Percentiles rank a stretch among this genome's conserved stretches.
phyloP scores from a whole-genome alignment of 2,329 filamentous ascomycete species.

The Fusarium goolgardi region DNA sequence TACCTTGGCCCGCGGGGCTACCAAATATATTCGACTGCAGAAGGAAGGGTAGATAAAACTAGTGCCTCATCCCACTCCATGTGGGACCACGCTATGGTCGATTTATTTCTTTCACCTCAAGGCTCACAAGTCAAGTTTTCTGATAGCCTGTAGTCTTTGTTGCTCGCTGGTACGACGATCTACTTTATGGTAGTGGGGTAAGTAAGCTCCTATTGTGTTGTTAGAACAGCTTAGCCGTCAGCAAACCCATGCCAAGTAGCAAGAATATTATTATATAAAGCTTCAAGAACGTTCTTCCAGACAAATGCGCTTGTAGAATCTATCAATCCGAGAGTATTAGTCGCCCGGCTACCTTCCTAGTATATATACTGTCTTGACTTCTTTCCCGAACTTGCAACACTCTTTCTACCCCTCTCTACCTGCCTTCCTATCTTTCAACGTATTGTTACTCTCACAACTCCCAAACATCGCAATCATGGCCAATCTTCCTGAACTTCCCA shows the following conservation, averaged over 20 bases:
- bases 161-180: constrained; percentile 16
- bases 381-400: not conserved
- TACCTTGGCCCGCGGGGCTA: constrained; percentile 5
- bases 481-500: constrained; percentile 60
- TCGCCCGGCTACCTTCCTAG: not conserved
- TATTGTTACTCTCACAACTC: not conserved
- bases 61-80: too few species aligned
- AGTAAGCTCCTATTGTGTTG: not conserved
- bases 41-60: not conserved
- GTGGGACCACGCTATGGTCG: accelerated
- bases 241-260: not conserved
- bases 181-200: constrained; percentile 21
- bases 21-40: not conserved
- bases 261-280: constrained; percentile 36
- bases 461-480: constrained; percentile 45
- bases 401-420: not conserved
- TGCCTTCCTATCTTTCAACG: not conserved
- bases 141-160: not conserved
- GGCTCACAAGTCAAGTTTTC: not conserved
- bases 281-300: constrained; percentile 6
- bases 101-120: not conserved
- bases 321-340: not conserved
- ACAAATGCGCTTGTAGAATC: not conserved
- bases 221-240: constrained; percentile 32
- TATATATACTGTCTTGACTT: too few species aligned